Evolutionary conservation across 2,329 filamentous ascomycete genomes (phyloP).

Genomic region (Scorias spongiosa): DNA sequence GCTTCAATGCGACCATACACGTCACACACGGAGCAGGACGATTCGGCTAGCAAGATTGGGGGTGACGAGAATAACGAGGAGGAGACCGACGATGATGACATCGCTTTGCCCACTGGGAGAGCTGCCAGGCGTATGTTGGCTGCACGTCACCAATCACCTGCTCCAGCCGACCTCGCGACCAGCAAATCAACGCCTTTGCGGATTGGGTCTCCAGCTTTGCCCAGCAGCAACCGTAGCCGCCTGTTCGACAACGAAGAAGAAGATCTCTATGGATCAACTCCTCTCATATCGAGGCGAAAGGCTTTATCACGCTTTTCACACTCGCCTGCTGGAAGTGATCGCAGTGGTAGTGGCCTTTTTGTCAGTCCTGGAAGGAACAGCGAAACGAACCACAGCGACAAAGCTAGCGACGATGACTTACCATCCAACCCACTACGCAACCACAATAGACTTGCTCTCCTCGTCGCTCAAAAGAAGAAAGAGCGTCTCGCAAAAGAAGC

Average conservation of each 20-base stretch:
- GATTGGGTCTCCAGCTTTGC: too few species aligned
- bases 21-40: not conserved
- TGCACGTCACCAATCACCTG: not conserved
- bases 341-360: constrained; percentile 10
- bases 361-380: constrained; percentile 15
- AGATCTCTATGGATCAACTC: constrained; percentile 17
- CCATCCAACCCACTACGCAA: constrained; percentile 8
- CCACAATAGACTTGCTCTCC: constrained; percentile 15
- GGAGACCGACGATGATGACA: not conserved
- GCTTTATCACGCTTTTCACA: too few species aligned
- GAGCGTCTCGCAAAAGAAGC: constrained; percentile 15
- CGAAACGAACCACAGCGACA: constrained; percentile 9
- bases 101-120: not conserved
- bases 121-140: not conserved
- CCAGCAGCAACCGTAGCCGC: not conserved
- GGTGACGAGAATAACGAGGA: not conserved
- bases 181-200: not conserved
- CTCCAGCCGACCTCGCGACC: not conserved
- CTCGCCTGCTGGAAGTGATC: constrained; percentile 6
- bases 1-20: too few species aligned
- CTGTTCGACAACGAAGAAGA: constrained; percentile 7
- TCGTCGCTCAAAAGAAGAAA: constrained; percentile 17
- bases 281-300: not conserved
- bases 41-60: not conserved
- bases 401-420: constrained; percentile 9